These are phyloP conservation scores for Fusarium acutatum DNA, from an alignment of 2,329 filamentous ascomycete genomes.

Conservation along the genomic window DNA sequence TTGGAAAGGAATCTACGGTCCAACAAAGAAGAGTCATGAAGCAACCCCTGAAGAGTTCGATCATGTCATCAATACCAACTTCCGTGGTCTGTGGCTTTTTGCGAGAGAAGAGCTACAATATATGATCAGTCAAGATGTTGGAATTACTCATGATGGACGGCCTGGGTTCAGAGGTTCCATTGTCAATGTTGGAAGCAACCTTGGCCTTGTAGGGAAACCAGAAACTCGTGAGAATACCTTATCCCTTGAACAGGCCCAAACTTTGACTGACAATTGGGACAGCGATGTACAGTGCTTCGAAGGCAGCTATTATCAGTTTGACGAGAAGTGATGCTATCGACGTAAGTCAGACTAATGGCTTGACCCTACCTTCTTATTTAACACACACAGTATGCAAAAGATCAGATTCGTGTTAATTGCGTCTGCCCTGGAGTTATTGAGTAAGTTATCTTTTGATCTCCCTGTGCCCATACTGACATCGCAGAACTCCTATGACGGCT, in stretches of 20 bases:
- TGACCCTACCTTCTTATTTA: background rate
- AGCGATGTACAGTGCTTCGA: slow-evolving; percentile 55
- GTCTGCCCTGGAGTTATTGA: slow-evolving; percentile 57
- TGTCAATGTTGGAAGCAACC: slow-evolving; percentile 55
- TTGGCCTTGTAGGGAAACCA: slow-evolving; percentile 53
- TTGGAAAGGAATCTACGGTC: slow-evolving; percentile 49
- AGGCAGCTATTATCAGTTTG: slow-evolving; percentile 54
- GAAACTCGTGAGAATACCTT: slow-evolving; percentile 48
- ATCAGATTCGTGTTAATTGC: slow-evolving; percentile 56
- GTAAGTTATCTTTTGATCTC: slow-evolving; percentile 26
- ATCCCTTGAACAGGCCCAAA: fast-evolving
- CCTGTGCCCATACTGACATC: background rate
- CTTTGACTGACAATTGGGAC: background rate
- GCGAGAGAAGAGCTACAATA: slow-evolving; percentile 52
- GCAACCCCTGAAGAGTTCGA: slow-evolving; percentile 52
- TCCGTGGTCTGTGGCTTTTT: slow-evolving; percentile 56
- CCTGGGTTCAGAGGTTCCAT: slow-evolving; percentile 50
- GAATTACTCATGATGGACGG: slow-evolving; percentile 53
- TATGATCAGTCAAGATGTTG: slow-evolving; percentile 55
- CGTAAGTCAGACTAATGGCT: slow-evolving; percentile 37
- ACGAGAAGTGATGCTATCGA: slow-evolving; percentile 58
- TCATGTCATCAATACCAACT: slow-evolving; percentile 52
- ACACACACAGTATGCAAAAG: slow-evolving; percentile 50
- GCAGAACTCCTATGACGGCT: slow-evolving; percentile 53
- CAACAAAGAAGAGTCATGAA: slow-evolving; percentile 47